phyloP scores from a whole-genome alignment of 768 basidiomycete genomes.

The Pleurotus sapidus region DNA sequence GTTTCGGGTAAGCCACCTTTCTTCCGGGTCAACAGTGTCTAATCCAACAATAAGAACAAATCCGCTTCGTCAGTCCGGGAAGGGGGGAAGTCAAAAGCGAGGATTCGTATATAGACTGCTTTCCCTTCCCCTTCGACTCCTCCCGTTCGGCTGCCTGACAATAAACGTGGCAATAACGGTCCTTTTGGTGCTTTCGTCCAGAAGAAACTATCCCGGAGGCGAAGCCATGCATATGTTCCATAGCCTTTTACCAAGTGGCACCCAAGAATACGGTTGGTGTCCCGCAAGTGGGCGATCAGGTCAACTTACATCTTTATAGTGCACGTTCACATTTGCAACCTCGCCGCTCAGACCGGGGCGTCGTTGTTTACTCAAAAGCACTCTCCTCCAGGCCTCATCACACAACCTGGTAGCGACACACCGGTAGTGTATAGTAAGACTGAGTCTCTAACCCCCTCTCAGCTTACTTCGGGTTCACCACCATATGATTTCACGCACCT shows the following conservation, averaged over 20 bases:
- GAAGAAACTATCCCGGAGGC: slow-evolving; percentile 89
- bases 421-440: slow-evolving; percentile 74
- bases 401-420: slow-evolving; percentile 11
- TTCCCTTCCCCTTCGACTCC: slow-evolving; percentile 43
- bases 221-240: slow-evolving; percentile 66
- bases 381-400: slow-evolving; percentile 47
- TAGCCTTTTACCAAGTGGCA: slow-evolving; percentile 18
- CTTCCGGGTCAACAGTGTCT: background rate
- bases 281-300: background rate
- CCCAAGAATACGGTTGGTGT: slow-evolving; percentile 20
- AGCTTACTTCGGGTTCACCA: slow-evolving; percentile 30
- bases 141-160: slow-evolving; percentile 35
- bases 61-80: too few species aligned
- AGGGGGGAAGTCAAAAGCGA: too few species aligned
- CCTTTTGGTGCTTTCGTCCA: slow-evolving; percentile 56
- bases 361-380: slow-evolving; percentile 81
- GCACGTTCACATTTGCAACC: slow-evolving; percentile 79
- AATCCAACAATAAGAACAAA: too few species aligned
- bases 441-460: slow-evolving; percentile 49
- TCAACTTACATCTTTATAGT: slow-evolving; percentile 25
- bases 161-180: slow-evolving; percentile 51
- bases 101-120: slow-evolving; percentile 22
- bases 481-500: slow-evolving; percentile 52
- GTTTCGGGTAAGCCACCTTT: slow-evolving; percentile 41
- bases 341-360: slow-evolving; percentile 88